Evolutionary conservation across 2,329 filamentous ascomycete genomes (phyloP).

Genomic region (Fusarium anthophilum): DNA sequence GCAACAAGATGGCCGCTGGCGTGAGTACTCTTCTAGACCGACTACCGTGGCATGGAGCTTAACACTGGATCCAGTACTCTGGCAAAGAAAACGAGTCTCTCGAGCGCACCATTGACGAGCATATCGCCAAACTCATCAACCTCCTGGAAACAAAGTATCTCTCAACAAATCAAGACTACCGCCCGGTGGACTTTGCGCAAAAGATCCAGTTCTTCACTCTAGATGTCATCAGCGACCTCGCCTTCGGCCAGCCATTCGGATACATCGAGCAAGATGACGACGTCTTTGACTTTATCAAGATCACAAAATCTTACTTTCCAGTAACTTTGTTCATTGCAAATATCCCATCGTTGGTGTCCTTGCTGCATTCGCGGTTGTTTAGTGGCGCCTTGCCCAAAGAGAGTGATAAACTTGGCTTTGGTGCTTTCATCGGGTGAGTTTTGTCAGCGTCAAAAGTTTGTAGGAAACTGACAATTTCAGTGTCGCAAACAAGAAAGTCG

Average conservation of each 20-base stretch:
- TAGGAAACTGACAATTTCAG: rapidly evolving
- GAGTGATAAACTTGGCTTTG: constrained; percentile 41
- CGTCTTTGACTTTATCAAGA: constrained; percentile 51
- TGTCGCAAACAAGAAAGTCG: constrained; percentile 15
- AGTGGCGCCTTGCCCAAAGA: constrained; percentile 49
- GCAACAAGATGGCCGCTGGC: constrained; percentile 61
- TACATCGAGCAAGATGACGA: constrained; percentile 58
- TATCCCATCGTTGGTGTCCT: background rate
- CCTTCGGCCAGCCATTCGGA: constrained; percentile 60
- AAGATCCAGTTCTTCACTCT: constrained; percentile 62
- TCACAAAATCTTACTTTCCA: constrained; percentile 4
- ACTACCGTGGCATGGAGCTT: background rate
- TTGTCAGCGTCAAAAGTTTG: background rate
- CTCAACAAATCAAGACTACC: constrained; percentile 40
- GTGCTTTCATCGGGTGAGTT: constrained; percentile 12
- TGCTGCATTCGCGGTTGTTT: background rate
- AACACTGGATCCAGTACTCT: constrained; percentile 46
- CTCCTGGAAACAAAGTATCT: constrained; percentile 58
- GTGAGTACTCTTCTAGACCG: constrained; percentile 44
- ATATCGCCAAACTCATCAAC: constrained; percentile 55
- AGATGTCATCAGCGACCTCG: constrained; percentile 62
- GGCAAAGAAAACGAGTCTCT: constrained; percentile 63
- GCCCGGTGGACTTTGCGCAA: constrained; percentile 56
- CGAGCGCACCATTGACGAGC: constrained; percentile 59
- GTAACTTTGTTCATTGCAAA: constrained; percentile 6